phyloP scores from a whole-genome alignment of 352 stramenopile genomes.

The Phytophthora sp. region DNA sequence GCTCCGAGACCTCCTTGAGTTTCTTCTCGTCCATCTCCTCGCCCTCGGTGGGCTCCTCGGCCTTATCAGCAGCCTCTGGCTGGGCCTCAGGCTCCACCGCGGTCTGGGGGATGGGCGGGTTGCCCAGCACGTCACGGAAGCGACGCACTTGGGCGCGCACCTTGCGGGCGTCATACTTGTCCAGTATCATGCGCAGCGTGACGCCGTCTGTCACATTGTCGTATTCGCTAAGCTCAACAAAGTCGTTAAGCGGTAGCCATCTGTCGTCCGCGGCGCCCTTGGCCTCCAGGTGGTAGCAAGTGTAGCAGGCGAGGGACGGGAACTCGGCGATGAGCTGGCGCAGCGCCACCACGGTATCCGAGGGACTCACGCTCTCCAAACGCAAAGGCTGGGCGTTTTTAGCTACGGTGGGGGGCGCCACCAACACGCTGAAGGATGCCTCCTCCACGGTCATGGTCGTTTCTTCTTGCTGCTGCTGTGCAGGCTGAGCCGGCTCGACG shows the following conservation, averaged over 20 bases:
- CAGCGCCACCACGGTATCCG: constrained; percentile 83
- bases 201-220: constrained; percentile 65
- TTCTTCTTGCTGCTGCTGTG: constrained; percentile 34
- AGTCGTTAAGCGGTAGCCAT: constrained; percentile 81
- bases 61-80: constrained; percentile 24
- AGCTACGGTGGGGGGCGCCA: constrained; percentile 52
- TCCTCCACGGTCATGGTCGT: constrained; percentile 43
- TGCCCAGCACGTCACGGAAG: constrained; percentile 83
- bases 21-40: constrained; percentile 55
- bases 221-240: constrained; percentile 86
- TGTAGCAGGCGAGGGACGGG: constrained; percentile 82
- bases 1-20: constrained; percentile 77
- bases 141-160: constrained; percentile 82
- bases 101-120: constrained; percentile 81
- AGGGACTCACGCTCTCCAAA: constrained; percentile 72
- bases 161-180: constrained; percentile 89
- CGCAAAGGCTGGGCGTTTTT: constrained; percentile 44
- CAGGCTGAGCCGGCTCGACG: constrained; percentile 26
- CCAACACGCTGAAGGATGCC: constrained; percentile 55
- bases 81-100: constrained; percentile 31
- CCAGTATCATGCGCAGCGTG: constrained; percentile 82
- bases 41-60: constrained; percentile 21
- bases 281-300: constrained; percentile 85
- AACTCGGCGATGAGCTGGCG: constrained; percentile 87
- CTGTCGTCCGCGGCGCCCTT: constrained; percentile 31